Evolutionary conservation across 1,284 basidiomycete genomes (phyloP).

Genomic region (Bjerkandera adusta): DNA sequence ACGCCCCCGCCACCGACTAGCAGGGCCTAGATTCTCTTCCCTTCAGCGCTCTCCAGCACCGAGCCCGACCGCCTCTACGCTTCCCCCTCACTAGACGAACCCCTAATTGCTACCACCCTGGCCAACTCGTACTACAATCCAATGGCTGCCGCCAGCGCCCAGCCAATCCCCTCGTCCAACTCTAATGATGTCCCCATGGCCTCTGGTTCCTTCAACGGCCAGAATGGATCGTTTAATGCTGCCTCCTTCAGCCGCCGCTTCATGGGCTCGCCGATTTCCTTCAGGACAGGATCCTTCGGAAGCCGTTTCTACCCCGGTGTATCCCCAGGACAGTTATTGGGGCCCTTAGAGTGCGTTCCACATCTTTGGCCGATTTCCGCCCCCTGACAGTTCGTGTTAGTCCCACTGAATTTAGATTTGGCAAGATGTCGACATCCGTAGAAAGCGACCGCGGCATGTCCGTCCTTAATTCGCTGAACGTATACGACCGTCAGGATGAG

Average conservation of each 20-base stretch:
- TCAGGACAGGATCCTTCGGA: constrained; percentile 60
- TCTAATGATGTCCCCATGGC: constrained; percentile 38
- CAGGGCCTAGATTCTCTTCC: background rate
- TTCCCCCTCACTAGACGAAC: background rate
- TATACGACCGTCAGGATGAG: constrained; percentile 70
- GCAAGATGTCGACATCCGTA: constrained; percentile 54
- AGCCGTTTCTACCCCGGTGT: constrained; percentile 58
- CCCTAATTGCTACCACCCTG: constrained; percentile 10
- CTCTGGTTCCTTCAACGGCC: constrained; percentile 47
- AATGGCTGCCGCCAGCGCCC: constrained; percentile 39
- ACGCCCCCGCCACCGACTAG: constrained; percentile 6
- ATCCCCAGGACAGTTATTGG: constrained; percentile 60
- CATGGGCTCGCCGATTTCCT: constrained; percentile 69
- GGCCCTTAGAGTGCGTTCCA: constrained; percentile 57
- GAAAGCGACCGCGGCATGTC: constrained; percentile 57
- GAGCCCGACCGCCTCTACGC: constrained; percentile 3
- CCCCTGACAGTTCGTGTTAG: constrained; percentile 27
- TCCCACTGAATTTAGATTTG: constrained; percentile 50
- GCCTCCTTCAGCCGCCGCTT: constrained; percentile 64
- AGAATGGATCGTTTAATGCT: constrained; percentile 52
- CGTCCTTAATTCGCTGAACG: constrained; percentile 61
- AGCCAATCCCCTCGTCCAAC: constrained; percentile 46
- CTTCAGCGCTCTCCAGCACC: background rate
- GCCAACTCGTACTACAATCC: constrained; percentile 14
- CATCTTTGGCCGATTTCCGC: background rate